Evolutionary conservation across 345 rosid genomes (phyloP), one percentile per base, ranked within the genome.

Genomic region (Clarkia xantiana): DNA sequence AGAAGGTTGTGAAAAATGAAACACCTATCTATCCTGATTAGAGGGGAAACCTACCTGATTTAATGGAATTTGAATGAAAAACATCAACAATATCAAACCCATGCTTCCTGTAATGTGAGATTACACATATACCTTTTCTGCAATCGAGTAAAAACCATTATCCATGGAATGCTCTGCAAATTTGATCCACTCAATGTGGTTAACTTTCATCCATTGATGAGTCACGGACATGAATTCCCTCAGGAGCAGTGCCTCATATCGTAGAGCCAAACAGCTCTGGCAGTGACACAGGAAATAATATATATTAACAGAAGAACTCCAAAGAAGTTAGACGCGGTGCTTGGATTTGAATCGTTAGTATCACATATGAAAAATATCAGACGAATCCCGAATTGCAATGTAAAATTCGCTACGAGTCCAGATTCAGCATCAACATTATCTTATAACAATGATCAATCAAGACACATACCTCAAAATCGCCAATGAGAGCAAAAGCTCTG

Each of bases 201-300:
- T 74, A 71, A 81, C 90, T 40, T 60, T 68, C 20, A 81, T 54
- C 81, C 71, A 76, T 38, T 46, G 56, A 49, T 66, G 66, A 42
- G 60, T 61, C 2, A 57, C 10, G 38, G 81, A 78, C 61, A 73
- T 78, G 60, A 69, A 49, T 20, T 83, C 76, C 39, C 94, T 64
- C 46, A 83, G 60, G 58, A 47, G 56, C 40, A 84, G 69, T 2
- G 80, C 93, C 76, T 86, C 98, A 13, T 86, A 86, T 54, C 67
- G 74, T 68, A 84, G 43, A 12, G 89, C 94, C 63, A 83, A 70
- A 67, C 80, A 79, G 60, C 81, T 81, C 98, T 79, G 57, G 2
- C 7, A 50, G 56, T 13, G 53, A 39, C 36, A 49, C 8, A 51
- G 9, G 38, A 25, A 42, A 22, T 18, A 44, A 38, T 5, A 44